Evolutionary conservation across 164 flowering plant genomes (phyloP), one percentile per base, ranked within the genome.

Genomic region (Platanus orientalis): DNA sequence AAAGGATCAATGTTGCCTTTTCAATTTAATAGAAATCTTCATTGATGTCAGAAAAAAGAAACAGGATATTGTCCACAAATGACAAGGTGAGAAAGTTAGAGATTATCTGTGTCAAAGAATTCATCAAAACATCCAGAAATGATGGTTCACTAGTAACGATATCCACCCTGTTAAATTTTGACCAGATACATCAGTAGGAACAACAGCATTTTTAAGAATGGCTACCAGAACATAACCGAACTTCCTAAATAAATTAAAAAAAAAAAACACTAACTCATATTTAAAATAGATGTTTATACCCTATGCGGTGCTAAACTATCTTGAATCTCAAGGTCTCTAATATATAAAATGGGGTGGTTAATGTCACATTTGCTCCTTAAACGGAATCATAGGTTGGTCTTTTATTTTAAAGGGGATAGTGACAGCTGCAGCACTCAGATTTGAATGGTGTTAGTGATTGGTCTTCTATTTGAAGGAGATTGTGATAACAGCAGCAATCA

Each of bases 241-340:
- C 4, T 27, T 32, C n/a, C n/a, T n/a, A n/a, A n/a, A n/a, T n/a
- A n/a, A n/a, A n/a, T n/a, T n/a, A n/a, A n/a, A n/a, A n/a, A n/a
- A n/a, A n/a, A n/a, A n/a, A n/a, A n/a, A n/a, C n/a, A 32, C 42
- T 36, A 36, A 3, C 12, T 3, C 9, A 36, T 14, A 36, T 36
- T 14, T 21, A 49, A 44, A 63, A 64, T 11, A 28, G 7, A 62
- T 47, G 16, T 21, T 7, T 60, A 55, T 84, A 94, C 97, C 99
- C 91, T 69, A 94, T 60, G 27, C 99, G n/a, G 91, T 57, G 90
- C 97, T 64, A 94, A 44, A 65, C 87, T 87, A 69, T 94, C 93
- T 82, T 91, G 99, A 74, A 91, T 56, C 79, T 94, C 99, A 60
- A 94, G 75, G 69, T 94, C 92, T 12, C 97, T 92, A 67, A 89